A percentile compares a stretch with the other conserved stretches of the same genome.
These are phyloP conservation scores for Leishmania braziliensis DNA, from an alignment of 208 protist genomes.

Conservation along the genomic window DNA sequence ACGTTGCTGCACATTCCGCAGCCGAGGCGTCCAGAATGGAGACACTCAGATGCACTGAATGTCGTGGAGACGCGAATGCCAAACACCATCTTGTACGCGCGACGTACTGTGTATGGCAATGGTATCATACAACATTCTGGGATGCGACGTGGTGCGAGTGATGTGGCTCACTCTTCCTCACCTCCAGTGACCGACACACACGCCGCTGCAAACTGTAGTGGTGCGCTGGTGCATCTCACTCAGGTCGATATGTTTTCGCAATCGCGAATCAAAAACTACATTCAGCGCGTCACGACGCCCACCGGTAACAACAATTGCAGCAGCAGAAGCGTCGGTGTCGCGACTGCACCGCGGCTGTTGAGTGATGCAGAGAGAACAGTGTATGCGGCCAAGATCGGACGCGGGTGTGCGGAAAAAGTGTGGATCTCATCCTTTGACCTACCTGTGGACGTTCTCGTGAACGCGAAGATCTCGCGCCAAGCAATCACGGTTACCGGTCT, in stretches of 20 bases:
- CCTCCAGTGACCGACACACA: not conserved
- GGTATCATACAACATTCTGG: not conserved
- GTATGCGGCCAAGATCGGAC: not conserved
- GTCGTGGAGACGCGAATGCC: not conserved
- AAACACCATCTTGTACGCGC: not conserved
- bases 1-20: not conserved
- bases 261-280: slow-evolving; percentile 53
- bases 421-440: slow-evolving; percentile 27
- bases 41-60: not conserved
- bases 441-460: slow-evolving; percentile 51
- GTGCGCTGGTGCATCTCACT: not conserved
- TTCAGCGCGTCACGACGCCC: slow-evolving; percentile 12
- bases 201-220: not conserved
- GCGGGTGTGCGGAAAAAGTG: not conserved
- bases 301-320: not conserved
- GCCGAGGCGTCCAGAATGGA: not conserved
- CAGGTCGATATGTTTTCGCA: slow-evolving; percentile 39
- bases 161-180: not conserved
- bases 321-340: not conserved
- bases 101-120: not conserved
- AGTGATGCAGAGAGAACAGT: not conserved
- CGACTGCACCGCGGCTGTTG: not conserved
- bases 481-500: slow-evolving; percentile 37
- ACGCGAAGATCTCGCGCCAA: slow-evolving; percentile 31
- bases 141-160: not conserved